These are phyloP conservation scores for Chalaropsis ovoidea DNA, from an alignment of 2,329 filamentous ascomycete genomes.

Conservation along the genomic window DNA sequence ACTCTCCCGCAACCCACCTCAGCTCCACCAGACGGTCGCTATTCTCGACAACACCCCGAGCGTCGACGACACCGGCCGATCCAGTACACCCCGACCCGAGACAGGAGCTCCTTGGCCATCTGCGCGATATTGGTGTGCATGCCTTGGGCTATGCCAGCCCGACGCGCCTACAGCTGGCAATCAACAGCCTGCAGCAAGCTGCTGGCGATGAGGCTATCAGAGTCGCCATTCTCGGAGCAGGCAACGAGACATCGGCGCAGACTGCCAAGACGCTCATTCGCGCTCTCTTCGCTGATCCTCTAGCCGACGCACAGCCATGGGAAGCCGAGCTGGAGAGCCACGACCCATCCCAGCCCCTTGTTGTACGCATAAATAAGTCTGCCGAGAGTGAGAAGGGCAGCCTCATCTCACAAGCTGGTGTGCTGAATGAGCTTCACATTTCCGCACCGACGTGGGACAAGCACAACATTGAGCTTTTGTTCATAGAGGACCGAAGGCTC, in stretches of 20 bases:
- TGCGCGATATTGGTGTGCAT: constrained; percentile 51
- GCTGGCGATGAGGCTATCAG: constrained; percentile 49
- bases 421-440: constrained; percentile 46
- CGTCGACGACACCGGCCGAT: constrained; percentile 27
- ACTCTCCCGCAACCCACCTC: not conserved
- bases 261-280: constrained; percentile 57
- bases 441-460: constrained; percentile 53
- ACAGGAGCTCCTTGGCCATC: constrained; percentile 47
- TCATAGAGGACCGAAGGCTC: constrained; percentile 43
- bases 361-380: constrained; percentile 47
- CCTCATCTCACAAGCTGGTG: constrained; percentile 23
- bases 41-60: not conserved
- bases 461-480: constrained; percentile 54
- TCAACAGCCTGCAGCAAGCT: constrained; percentile 51
- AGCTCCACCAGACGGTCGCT: not conserved
- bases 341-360: constrained; percentile 46
- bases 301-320: constrained; percentile 54
- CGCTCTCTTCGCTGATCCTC: constrained; percentile 59
- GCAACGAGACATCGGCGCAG: constrained; percentile 32
- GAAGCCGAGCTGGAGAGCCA: constrained; percentile 50
- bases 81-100: constrained; percentile 33
- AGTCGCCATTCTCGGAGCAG: constrained; percentile 47
- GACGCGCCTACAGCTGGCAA: constrained; percentile 60
- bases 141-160: constrained; percentile 55
- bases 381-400: constrained; percentile 28